Conservation (phyloP, 805 yeast species). For the Yarrowia yakushimensis region DNA sequence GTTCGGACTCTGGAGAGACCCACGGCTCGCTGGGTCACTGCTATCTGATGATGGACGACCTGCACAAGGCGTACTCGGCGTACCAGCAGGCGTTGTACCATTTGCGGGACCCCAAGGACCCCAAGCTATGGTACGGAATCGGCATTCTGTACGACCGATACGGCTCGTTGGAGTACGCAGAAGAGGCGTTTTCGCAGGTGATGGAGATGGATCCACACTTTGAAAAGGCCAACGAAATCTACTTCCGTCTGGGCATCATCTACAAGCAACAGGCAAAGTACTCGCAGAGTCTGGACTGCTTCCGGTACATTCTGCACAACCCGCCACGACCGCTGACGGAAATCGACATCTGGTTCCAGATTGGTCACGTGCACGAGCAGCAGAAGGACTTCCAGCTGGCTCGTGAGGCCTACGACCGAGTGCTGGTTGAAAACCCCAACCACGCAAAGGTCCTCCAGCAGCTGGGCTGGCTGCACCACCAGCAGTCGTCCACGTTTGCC, state of each 20-base stretch:
- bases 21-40: slow-evolving; percentile 97
- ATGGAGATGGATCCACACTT: slow-evolving; percentile 93
- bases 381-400: slow-evolving; percentile 90
- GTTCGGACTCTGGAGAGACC: slow-evolving; percentile 88
- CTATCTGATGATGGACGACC: slow-evolving; percentile 91
- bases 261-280: slow-evolving; percentile 92
- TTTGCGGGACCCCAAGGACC: slow-evolving; percentile 88
- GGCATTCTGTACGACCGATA: slow-evolving; percentile 95
- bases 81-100: slow-evolving; percentile 94
- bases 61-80: slow-evolving; percentile 92
- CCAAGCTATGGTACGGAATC: slow-evolving; percentile 97
- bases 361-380: slow-evolving; percentile 92
- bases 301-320: slow-evolving; percentile 80
- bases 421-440: slow-evolving; percentile 80
- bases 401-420: slow-evolving; percentile 92
- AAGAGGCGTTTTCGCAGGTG: slow-evolving; percentile 95
- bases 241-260: slow-evolving; percentile 92
- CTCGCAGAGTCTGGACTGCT: slow-evolving; percentile 86
- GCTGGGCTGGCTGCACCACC: slow-evolving; percentile 89
- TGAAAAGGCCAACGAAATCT: slow-evolving; percentile 94
- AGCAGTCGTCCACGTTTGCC: slow-evolving; percentile 59
- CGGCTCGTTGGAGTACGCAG: slow-evolving; percentile 95
- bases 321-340: slow-evolving; percentile 96
- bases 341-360: slow-evolving; percentile 98
- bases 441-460: slow-evolving; percentile 96